A percentile compares a stretch with the other conserved stretches of the same genome.
phyloP scores from a whole-genome alignment of 2,329 filamentous ascomycete species.

The Amylocarpus encephaloides region DNA sequence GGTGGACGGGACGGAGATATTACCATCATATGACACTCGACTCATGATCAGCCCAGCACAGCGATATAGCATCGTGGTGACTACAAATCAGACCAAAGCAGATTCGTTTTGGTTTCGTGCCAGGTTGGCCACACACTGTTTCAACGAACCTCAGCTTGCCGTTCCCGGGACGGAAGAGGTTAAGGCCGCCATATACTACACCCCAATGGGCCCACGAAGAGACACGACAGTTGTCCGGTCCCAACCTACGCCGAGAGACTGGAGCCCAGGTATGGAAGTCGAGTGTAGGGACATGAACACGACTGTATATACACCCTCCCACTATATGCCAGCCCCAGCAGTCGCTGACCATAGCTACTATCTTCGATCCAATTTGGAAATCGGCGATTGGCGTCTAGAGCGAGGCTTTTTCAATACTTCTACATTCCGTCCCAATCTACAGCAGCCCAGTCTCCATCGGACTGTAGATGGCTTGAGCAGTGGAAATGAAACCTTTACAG shows the following conservation, averaged over 20 bases:
- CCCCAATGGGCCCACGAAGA: slow-evolving; percentile 6
- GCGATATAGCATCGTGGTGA: slow-evolving; percentile 61
- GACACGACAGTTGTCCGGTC: slow-evolving; percentile 3
- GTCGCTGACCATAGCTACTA: slow-evolving; percentile 47
- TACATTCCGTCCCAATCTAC: slow-evolving; percentile 44
- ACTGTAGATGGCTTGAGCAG: slow-evolving; percentile 39
- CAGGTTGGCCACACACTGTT: slow-evolving; percentile 54
- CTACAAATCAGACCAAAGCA: slow-evolving; percentile 48
- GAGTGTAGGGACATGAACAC: slow-evolving; percentile 32
- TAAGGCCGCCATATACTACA: slow-evolving; percentile 44
- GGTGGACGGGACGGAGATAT: slow-evolving; percentile 62
- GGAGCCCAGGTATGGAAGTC: slow-evolving; percentile 35
- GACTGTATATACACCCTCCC: slow-evolving; percentile 40
- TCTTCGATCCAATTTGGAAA: slow-evolving; percentile 52
- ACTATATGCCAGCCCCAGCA: slow-evolving; percentile 37
- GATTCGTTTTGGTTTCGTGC: slow-evolving; percentile 60
- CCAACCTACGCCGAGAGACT: slow-evolving; percentile 34
- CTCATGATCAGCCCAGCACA: slow-evolving; percentile 65
- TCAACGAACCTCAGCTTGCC: slow-evolving; percentile 44
- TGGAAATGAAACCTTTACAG: slow-evolving; percentile 41
- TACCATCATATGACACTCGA: slow-evolving; percentile 51
- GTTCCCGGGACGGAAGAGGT: slow-evolving; percentile 40
- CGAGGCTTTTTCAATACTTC: slow-evolving; percentile 53
- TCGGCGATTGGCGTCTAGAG: slow-evolving; percentile 50
- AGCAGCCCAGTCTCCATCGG: slow-evolving; percentile 44